phyloP scores from a whole-genome alignment of 352 stramenopile genomes.

The Globisporangium nodosum region DNA sequence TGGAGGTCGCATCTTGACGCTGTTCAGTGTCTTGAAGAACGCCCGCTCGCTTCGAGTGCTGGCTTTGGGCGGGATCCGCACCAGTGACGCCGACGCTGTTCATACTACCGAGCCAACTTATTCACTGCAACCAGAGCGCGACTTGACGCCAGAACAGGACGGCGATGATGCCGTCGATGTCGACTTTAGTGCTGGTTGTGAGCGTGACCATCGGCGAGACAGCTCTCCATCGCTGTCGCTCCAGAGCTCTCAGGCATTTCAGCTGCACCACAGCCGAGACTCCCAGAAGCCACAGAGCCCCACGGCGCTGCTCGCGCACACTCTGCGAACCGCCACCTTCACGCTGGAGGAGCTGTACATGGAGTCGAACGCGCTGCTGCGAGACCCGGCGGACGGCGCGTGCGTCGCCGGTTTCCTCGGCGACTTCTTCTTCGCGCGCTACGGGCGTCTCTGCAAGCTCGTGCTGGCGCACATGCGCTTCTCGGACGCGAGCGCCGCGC shows the following conservation, averaged over 20 bases:
- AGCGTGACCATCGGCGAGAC: too few species aligned
- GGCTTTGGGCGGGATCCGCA: slow-evolving; percentile 29
- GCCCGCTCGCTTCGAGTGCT: slow-evolving; percentile 41
- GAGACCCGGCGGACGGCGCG: slow-evolving; percentile 18
- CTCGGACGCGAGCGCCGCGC: slow-evolving; percentile 26
- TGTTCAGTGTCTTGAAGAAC: slow-evolving; percentile 34
- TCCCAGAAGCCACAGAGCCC: slow-evolving; percentile 2
- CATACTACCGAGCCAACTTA: neutral
- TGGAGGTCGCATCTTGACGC: slow-evolving; percentile 16
- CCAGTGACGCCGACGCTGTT: neutral
- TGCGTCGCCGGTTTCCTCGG: slow-evolving; percentile 38
- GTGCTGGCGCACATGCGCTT: slow-evolving; percentile 36
- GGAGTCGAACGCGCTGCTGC: slow-evolving; percentile 39
- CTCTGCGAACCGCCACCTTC: slow-evolving; percentile 48
- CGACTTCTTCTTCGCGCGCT: slow-evolving; percentile 75
- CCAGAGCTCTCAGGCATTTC: neutral
- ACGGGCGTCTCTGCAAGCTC: slow-evolving; percentile 46
- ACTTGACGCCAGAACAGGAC: slow-evolving; percentile 10
- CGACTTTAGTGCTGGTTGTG: neutral
- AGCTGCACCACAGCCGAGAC: neutral
- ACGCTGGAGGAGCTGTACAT: slow-evolving; percentile 59
- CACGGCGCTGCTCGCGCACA: slow-evolving; percentile 31
- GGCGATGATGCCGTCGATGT: neutral
- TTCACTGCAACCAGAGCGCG: slow-evolving; percentile 2
- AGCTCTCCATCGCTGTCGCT: too few species aligned